Percentiles rank a stretch among this genome's conserved stretches.
phyloP scores from a whole-genome alignment of 176 grass and related monocot genomes.

The Elymus sibiricus region DNA sequence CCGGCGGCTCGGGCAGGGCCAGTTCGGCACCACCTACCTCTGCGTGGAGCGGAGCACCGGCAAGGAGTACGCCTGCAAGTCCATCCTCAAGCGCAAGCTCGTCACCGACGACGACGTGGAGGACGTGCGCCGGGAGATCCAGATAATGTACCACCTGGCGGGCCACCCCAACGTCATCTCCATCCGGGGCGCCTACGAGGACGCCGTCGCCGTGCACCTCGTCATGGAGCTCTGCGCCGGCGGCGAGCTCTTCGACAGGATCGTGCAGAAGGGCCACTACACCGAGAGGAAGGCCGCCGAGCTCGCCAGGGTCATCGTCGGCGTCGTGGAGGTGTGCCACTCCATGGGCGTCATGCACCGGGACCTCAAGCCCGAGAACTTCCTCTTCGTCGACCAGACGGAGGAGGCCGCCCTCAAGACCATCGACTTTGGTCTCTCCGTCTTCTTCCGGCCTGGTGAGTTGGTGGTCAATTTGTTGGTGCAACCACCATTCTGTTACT shows the following conservation, averaged over 20 bases:
- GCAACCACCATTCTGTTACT: background rate
- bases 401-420: constrained; percentile 71
- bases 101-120: constrained; percentile 74
- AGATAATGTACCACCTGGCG: constrained; percentile 81
- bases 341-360: constrained; percentile 79
- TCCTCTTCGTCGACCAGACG: constrained; percentile 57
- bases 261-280: constrained; percentile 60
- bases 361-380: constrained; percentile 83
- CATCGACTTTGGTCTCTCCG: constrained; percentile 80
- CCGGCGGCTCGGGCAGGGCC: constrained; percentile 82
- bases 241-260: constrained; percentile 75
- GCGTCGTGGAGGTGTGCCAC: constrained; percentile 72
- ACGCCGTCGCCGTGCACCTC: constrained; percentile 69
- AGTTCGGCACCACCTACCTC: constrained; percentile 90
- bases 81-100: constrained; percentile 75
- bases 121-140: constrained; percentile 75
- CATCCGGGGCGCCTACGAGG: constrained; percentile 66
- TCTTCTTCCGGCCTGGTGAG: constrained; percentile 53
- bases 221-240: constrained; percentile 84
- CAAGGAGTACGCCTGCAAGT: constrained; percentile 81
- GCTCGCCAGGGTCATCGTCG: constrained; percentile 68
- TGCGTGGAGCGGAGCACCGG: constrained; percentile 72
- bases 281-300: constrained; percentile 62
- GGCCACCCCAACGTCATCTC: constrained; percentile 70
- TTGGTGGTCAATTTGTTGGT: background rate